Percentiles rank a stretch among this genome's conserved stretches.
These are phyloP conservation scores for Backusella liffmaniae DNA, from an alignment of 192 early-diverging fungal species.

Conservation along the genomic window DNA sequence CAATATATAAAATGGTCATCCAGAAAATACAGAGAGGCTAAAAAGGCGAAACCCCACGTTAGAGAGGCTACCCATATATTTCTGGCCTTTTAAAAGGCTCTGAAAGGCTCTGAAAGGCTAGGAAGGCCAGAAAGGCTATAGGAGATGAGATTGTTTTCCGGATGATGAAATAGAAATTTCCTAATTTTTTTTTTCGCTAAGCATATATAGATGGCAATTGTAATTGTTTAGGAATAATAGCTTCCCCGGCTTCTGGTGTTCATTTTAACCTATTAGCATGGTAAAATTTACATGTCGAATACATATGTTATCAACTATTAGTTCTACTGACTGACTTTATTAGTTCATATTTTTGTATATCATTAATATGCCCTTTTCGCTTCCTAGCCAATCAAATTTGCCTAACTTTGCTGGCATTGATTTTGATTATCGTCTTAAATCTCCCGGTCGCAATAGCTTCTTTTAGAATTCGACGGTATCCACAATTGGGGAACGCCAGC, in stretches of 20 bases:
- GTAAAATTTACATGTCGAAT: not conserved
- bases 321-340: not conserved
- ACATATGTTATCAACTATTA: not conserved
- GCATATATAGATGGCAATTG: not conserved
- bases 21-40: no score
- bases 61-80: no score
- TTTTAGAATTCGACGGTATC: not conserved
- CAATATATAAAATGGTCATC: no score
- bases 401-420: not conserved
- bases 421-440: not conserved
- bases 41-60: no score
- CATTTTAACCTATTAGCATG: not conserved
- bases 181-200: not conserved
- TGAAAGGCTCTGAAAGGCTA: no score
- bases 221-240: no score
- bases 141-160: no score
- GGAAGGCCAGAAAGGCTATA: no score
- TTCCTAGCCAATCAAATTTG: not conserved
- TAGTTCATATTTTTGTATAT: not conserved
- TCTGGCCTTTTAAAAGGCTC: no score
- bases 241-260: not conserved
- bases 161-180: not conserved
- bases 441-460: not conserved
- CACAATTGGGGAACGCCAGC: no score
- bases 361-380: not conserved